These are phyloP conservation scores for Astrephomene gubernaculifera DNA, from an alignment of 139 green algal genomes.

Conservation along the genomic window DNA sequence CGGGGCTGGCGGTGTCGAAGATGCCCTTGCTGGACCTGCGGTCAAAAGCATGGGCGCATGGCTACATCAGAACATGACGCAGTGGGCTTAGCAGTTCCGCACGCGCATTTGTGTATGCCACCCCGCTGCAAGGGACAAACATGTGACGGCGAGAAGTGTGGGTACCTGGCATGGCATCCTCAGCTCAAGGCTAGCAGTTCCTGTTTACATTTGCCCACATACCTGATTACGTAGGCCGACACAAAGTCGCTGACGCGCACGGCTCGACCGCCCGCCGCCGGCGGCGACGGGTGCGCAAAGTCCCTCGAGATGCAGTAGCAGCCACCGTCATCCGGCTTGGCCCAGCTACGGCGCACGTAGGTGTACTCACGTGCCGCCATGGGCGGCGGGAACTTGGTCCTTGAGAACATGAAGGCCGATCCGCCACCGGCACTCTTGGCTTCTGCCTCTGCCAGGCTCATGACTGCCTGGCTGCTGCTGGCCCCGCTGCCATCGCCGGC, in stretches of 20 bases:
- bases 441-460: conserved; percentile 30
- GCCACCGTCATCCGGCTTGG: conserved; percentile 46
- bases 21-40: conserved; percentile 37
- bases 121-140: no score
- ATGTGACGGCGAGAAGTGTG: no score
- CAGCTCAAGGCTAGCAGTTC: no score
- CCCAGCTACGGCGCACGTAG: conserved; percentile 79
- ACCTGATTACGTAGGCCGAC: conserved; percentile 66
- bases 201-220: no score
- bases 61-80: no score
- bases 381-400: conserved; percentile 74
- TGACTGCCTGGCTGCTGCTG: no score
- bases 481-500: not conserved
- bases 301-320: conserved; percentile 45
- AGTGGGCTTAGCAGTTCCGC: no score
- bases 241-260: conserved; percentile 72
- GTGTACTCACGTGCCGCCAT: conserved; percentile 75
- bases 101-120: no score
- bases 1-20: conserved; percentile 30
- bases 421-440: conserved; percentile 16
- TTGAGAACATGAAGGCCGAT: conserved; percentile 63
- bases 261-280: conserved; percentile 31
- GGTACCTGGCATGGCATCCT: no score
- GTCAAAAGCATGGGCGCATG: not conserved
- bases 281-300: conserved; percentile 39